Conservation (phyloP, 768 basidiomycete species). For the Rhodocollybia butyracea region DNA sequence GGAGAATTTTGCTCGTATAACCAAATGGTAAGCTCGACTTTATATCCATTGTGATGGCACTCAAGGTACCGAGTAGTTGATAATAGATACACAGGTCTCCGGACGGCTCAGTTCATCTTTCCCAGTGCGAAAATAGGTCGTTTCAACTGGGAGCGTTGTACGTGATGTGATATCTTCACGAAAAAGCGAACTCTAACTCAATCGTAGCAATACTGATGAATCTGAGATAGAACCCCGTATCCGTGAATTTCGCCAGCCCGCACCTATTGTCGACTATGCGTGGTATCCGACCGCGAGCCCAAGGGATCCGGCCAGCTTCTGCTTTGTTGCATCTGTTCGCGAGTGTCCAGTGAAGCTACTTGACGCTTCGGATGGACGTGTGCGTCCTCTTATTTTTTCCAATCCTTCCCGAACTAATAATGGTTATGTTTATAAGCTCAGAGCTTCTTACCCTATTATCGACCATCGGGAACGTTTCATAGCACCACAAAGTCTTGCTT, state of each 20-base stretch:
- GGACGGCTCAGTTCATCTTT: slow-evolving; percentile 67
- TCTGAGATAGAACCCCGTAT: too few species aligned
- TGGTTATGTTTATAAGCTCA: slow-evolving; percentile 70
- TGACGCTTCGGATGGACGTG: slow-evolving; percentile 75
- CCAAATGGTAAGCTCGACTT: slow-evolving; percentile 45
- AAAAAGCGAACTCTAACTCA: background rate
- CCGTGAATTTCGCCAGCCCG: slow-evolving; percentile 50
- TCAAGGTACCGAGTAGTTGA: background rate
- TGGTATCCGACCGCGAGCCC: slow-evolving; percentile 84
- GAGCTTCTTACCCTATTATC: slow-evolving; percentile 89
- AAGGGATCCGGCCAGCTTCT: slow-evolving; percentile 61
- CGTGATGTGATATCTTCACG: background rate
- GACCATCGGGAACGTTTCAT: slow-evolving; percentile 92
- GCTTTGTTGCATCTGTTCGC: slow-evolving; percentile 80
- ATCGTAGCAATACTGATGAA: background rate
- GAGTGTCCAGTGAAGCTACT: slow-evolving; percentile 85
- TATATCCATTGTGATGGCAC: background rate
- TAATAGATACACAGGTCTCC: slow-evolving; percentile 50
- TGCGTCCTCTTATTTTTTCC: slow-evolving; percentile 28
- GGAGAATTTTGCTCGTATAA: slow-evolving; percentile 51
- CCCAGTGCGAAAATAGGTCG: slow-evolving; percentile 68
- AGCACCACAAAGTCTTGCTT: slow-evolving; percentile 81
- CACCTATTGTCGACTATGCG: slow-evolving; percentile 70
- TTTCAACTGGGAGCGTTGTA: slow-evolving; percentile 52
- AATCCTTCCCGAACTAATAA: background rate